phyloP scores from a whole-genome alignment of 768 basidiomycete species.

The Russula brevipes region DNA sequence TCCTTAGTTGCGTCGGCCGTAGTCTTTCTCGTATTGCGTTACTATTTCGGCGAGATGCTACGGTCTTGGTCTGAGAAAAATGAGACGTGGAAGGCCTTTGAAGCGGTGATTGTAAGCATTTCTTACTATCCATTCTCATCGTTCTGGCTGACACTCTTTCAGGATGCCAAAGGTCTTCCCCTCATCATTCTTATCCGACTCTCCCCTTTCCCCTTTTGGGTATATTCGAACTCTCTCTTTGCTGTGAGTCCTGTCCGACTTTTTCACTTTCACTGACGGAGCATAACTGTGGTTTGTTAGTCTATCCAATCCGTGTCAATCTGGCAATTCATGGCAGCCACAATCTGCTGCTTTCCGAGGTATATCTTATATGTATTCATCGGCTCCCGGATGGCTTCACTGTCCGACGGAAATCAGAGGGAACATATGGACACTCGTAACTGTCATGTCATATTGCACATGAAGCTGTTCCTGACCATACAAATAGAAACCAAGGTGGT shows the following conservation, averaged over 20 bases:
- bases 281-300: conserved; percentile 31
- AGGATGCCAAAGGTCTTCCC: conserved; percentile 74
- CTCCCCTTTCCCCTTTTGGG: conserved; percentile 84
- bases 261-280: conserved; percentile 2
- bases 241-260: conserved; percentile 46
- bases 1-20: conserved; percentile 61
- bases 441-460: conserved; percentile 25
- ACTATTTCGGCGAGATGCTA: conserved; percentile 51
- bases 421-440: conserved; percentile 70
- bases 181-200: conserved; percentile 76
- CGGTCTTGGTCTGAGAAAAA: conserved; percentile 56
- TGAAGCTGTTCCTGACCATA: neutral
- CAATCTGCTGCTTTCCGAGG: conserved; percentile 65
- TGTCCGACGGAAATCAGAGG: conserved; percentile 74
- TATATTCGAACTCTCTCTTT: conserved; percentile 77
- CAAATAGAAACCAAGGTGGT: conserved; percentile 56
- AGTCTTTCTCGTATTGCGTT: conserved; percentile 56
- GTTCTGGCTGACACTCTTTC: conserved; percentile 2
- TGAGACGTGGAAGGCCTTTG: conserved; percentile 73
- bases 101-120: conserved; percentile 62
- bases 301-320: conserved; percentile 70
- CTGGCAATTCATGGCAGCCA: conserved; percentile 73
- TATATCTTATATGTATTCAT: conserved; percentile 70
- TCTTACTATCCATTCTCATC: neutral
- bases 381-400: conserved; percentile 64